Percentiles rank a stretch among this genome's conserved stretches.
Evolutionary conservation across 2,329 filamentous ascomycete species (phyloP).

Genomic region (Cylindrodendrum hubeiense): DNA sequence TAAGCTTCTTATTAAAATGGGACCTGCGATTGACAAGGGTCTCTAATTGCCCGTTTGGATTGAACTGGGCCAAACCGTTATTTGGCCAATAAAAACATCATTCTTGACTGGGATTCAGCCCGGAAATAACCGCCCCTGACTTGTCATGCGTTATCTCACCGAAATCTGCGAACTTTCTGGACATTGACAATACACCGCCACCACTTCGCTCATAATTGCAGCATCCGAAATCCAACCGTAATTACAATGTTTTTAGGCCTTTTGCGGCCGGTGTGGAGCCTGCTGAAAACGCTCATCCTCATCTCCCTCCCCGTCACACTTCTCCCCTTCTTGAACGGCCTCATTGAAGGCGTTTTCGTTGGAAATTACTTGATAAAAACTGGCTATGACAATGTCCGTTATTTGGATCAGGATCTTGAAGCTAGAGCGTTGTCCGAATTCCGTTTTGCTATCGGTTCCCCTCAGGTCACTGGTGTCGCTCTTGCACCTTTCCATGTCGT

Average conservation of each 20-base stretch:
- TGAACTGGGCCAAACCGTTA: background rate
- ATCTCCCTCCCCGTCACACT: slow-evolving; percentile 18
- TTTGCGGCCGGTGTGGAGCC: slow-evolving; percentile 3
- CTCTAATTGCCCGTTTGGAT: background rate
- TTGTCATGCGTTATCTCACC: no score
- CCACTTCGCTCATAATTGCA: background rate
- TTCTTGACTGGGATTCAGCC: background rate
- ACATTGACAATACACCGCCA: background rate
- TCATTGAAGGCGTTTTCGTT: slow-evolving; percentile 15
- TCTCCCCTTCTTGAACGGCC: slow-evolving; percentile 15
- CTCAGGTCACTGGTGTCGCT: background rate
- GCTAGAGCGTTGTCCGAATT: background rate
- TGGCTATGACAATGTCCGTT: background rate
- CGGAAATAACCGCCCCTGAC: background rate
- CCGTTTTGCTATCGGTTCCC: background rate
- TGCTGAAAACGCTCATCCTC: slow-evolving; percentile 10
- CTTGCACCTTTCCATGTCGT: slow-evolving; percentile 16
- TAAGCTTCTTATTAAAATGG: no score
- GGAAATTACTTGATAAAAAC: background rate
- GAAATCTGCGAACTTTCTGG: background rate
- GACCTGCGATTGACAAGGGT: background rate
- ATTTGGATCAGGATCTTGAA: background rate
- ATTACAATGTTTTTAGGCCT: background rate
- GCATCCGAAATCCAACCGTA: no score
- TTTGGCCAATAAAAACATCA: background rate